Base-by-base conservation (phyloP, 2,329 filamentous ascomycete species). In the Myriangium duriaei region DNA sequence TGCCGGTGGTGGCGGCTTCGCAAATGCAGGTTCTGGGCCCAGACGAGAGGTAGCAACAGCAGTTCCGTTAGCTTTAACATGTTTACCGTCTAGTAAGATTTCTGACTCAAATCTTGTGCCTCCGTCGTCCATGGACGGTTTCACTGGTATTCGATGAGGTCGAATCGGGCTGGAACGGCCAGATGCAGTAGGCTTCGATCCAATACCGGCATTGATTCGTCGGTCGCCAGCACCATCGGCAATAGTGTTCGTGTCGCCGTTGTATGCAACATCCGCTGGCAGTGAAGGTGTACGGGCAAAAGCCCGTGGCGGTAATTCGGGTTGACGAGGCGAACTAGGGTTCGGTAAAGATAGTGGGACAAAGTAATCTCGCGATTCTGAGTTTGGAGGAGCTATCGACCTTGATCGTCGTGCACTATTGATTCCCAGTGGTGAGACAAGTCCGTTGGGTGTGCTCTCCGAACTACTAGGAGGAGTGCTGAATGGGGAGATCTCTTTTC, bases 381-480 rank as follows among this genome's bases (percentile, higher is more conserved):
- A n/a, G 12, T 32, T 32, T 11, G 16, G 15, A 2, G 29, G 26
- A 6, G 18, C 36, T 5, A 15, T 30, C 9, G 36, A 39, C 13
- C 36, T 21, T 12, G 36, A 14, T 15, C 32, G 32, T n/a, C 36
- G 10, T 12, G 14, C 15, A 13, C 32, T 30, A 16, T 32, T 30
- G 6, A 26, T 13, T 24, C 36, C 14, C 5, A 19, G 30, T 4
- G 55, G 37, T 16, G 42, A 37, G 15, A 3, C 31, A 12, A 12
- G 28, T 32, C 30, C 36, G 6, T 34, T 48, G 10, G 59, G 61
- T 3, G 53, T 53, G 30, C 70, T 79, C 40, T 72, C 76, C 4
- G 74, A 72, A 52, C 80, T 88, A 48, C 76, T 78, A 0, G 87
- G 85, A 12, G 86, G 86, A 24, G 85, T 94, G 51, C 69, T 86